phyloP scores from a whole-genome alignment of 2,329 filamentous ascomycete species.

The Lecanicillium sp. region DNA sequence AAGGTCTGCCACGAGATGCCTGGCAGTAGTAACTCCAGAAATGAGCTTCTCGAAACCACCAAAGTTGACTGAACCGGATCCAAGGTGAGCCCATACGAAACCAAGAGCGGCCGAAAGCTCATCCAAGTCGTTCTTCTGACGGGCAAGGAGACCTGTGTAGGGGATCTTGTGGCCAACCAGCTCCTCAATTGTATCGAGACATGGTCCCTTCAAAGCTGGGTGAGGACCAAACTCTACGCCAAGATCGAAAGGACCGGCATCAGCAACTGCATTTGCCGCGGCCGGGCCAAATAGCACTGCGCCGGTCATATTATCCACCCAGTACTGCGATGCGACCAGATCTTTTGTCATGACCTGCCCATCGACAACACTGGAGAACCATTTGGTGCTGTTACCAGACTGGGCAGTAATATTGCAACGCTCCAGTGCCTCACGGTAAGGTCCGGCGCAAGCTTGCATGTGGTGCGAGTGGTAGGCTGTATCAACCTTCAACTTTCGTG shows the following conservation, averaged over 20 bases:
- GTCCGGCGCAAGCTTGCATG: constrained; percentile 10
- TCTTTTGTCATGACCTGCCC: constrained; percentile 1
- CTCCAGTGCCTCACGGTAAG: not conserved
- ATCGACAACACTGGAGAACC: constrained; percentile 2
- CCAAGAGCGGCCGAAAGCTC: constrained; percentile 30
- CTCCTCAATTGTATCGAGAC: constrained; percentile 21
- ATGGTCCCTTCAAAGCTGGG: constrained; percentile 35
- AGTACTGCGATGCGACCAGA: constrained; percentile 18
- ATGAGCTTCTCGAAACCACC: constrained; percentile 7
- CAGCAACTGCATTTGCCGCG: constrained; percentile 10
- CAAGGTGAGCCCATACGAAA: constrained; percentile 3
- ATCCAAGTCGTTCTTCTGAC: constrained; percentile 33
- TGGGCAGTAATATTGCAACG: not conserved
- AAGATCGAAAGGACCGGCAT: constrained; percentile 7
- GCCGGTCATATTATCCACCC: constrained; percentile 25
- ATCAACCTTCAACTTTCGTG: constrained; percentile 15
- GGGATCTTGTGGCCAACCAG: constrained; percentile 20
- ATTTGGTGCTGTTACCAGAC: not conserved
- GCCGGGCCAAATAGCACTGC: constrained; percentile 25
- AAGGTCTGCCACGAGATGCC: constrained; percentile 12
- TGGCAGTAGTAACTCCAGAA: constrained; percentile 5
- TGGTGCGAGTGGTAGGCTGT: constrained; percentile 22
- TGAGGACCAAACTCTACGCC: constrained; percentile 41
- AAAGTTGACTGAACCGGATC: constrained; percentile 14
- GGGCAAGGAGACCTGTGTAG: constrained; percentile 31